Conservation (phyloP, 2,329 filamentous ascomycete species). For the Clonostachys rosea region DNA sequence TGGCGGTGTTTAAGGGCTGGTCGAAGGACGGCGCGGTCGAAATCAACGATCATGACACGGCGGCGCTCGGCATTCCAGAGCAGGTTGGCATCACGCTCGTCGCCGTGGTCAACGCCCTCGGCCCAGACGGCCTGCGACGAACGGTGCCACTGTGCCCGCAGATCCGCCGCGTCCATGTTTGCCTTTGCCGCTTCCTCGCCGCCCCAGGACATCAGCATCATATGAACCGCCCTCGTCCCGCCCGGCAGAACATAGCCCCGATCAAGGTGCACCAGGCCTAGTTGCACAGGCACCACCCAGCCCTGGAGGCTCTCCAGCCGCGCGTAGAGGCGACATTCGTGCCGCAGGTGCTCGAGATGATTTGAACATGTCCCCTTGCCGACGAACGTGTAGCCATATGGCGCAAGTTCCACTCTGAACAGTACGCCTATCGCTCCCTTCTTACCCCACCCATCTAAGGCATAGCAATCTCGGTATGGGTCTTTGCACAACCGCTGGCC, state of each 20-base stretch:
- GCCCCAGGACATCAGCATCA: neutral
- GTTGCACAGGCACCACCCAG: slow-evolving; percentile 25
- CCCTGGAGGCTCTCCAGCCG: slow-evolving; percentile 25
- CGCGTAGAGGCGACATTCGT: slow-evolving; percentile 27
- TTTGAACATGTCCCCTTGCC: slow-evolving; percentile 28
- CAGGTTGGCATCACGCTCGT: no score
- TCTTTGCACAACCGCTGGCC: neutral
- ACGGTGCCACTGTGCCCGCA: no score
- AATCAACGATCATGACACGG: no score
- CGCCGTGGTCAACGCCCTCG: no score
- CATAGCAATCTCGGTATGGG: neutral
- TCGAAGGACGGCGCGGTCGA: no score
- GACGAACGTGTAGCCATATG: slow-evolving; percentile 35
- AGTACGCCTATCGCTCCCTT: slow-evolving; percentile 27
- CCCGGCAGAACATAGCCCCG: neutral
- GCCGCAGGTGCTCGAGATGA: slow-evolving; percentile 21
- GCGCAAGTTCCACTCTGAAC: slow-evolving; percentile 32
- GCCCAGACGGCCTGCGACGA: no score
- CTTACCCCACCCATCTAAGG: slow-evolving; percentile 13
- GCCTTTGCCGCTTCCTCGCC: no score
- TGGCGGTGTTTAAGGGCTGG: no score
- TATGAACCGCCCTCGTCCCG: neutral
- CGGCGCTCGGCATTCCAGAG: no score
- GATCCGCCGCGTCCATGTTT: no score
- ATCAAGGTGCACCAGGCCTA: slow-evolving; percentile 11